These are phyloP conservation scores for Cucumis sativus DNA, from an alignment of 306 rosid genomes.

Conservation along the genomic window DNA sequence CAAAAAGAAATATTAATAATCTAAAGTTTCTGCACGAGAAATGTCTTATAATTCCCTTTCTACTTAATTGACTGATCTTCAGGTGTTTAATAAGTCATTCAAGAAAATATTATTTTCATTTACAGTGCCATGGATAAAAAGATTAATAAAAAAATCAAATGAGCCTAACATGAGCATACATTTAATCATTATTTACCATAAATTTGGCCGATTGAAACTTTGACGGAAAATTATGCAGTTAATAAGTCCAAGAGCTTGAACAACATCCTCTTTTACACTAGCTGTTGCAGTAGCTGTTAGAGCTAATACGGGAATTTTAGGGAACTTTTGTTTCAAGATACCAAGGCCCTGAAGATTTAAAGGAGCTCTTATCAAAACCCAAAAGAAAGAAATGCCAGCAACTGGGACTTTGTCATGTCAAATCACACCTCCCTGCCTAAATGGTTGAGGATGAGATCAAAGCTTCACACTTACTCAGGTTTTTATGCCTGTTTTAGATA, in stretches of 20 bases:
- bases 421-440: background rate
- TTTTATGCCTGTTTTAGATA: background rate
- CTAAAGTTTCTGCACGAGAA: background rate
- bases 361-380: constrained; percentile 8
- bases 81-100: background rate
- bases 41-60: background rate
- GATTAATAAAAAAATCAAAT: background rate
- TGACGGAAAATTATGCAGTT: constrained; percentile 91
- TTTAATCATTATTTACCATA: constrained; percentile 36
- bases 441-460: background rate
- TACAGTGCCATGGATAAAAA: background rate
- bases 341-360: constrained; percentile 73
- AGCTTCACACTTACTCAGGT: background rate
- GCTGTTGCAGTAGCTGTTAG: constrained; percentile 98
- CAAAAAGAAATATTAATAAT: background rate
- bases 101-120: background rate
- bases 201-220: constrained; percentile 97
- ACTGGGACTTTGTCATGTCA: background rate
- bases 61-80: background rate
- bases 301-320: constrained; percentile 88
- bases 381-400: background rate
- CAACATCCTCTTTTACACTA: constrained; percentile 98
- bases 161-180: constrained; percentile 1
- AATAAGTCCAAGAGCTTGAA: constrained; percentile 91
- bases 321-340: constrained; percentile 88